Percentiles rank a stretch among this genome's conserved stretches.
These are phyloP conservation scores for Gracilaria domingensis DNA, from an alignment of 23 red algal genomes.

Conservation along the genomic window DNA sequence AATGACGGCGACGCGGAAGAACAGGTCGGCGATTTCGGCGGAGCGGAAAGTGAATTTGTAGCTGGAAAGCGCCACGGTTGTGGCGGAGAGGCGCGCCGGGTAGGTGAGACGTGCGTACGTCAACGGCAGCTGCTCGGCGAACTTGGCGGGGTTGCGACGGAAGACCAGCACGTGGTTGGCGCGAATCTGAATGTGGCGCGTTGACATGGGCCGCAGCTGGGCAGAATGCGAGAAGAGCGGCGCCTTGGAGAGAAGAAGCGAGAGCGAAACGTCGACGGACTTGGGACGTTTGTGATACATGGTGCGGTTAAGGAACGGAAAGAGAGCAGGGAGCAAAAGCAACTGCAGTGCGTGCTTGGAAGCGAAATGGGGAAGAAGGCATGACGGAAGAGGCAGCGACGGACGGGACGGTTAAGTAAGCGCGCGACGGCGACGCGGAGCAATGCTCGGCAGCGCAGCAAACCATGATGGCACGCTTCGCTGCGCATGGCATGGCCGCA, in stretches of 20 bases:
- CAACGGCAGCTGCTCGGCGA: background rate
- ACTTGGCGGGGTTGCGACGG: background rate
- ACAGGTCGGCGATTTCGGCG: background rate
- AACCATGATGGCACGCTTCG: background rate
- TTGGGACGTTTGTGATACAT: slow-evolving; percentile 19
- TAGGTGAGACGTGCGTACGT: background rate
- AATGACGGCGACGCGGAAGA: background rate
- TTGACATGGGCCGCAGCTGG: background rate
- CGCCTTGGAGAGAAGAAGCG: background rate
- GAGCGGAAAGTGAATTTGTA: background rate
- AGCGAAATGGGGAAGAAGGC: background rate
- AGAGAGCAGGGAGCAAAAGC: no score
- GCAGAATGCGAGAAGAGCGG: background rate
- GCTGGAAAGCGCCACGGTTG: background rate
- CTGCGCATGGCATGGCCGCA: background rate
- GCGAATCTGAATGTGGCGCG: background rate
- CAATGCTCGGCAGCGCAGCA: background rate
- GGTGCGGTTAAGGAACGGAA: background rate
- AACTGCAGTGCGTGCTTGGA: background rate
- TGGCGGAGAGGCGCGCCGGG: background rate
- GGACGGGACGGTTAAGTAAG: background rate
- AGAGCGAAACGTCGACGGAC: background rate
- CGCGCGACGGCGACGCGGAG: no score
- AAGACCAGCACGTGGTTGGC: slow-evolving; percentile 6
- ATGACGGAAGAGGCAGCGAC: background rate